These are phyloP conservation scores for Pyrenophora teres DNA, from an alignment of 2,329 filamentous ascomycete species.

Conservation along the genomic window DNA sequence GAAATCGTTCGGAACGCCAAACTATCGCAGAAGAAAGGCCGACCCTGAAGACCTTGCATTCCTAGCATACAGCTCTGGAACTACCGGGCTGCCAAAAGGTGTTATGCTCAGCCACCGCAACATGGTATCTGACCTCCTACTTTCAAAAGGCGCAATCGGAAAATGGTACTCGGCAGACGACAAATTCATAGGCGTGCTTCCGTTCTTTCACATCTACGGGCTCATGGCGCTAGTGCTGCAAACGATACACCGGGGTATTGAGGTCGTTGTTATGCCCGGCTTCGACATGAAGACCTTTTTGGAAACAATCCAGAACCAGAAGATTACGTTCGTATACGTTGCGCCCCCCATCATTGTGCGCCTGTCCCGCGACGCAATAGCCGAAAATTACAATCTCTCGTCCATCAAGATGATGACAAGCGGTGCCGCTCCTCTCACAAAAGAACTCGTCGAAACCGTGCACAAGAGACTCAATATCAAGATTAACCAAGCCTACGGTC, in stretches of 20 bases:
- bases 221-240: slow-evolving; percentile 74
- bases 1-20: slow-evolving; percentile 63
- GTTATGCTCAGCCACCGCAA: slow-evolving; percentile 53
- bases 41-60: slow-evolving; percentile 77
- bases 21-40: slow-evolving; percentile 62
- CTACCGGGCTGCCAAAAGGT: slow-evolving; percentile 52
- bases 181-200: slow-evolving; percentile 75
- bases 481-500: slow-evolving; percentile 32
- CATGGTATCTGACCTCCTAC: slow-evolving; percentile 70
- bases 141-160: slow-evolving; percentile 82
- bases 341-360: slow-evolving; percentile 82
- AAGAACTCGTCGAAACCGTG: slow-evolving; percentile 75
- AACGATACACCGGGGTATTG: slow-evolving; percentile 67
- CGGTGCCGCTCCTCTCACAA: slow-evolving; percentile 80
- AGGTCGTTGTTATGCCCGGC: slow-evolving; percentile 71
- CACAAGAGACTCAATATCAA: slow-evolving; percentile 67
- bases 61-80: slow-evolving; percentile 62
- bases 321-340: slow-evolving; percentile 76
- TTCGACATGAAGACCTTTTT: slow-evolving; percentile 84
- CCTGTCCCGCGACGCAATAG: slow-evolving; percentile 75
- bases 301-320: slow-evolving; percentile 71
- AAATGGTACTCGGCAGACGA: slow-evolving; percentile 73
- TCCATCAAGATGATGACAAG: slow-evolving; percentile 81
- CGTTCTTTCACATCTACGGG: slow-evolving; percentile 91
- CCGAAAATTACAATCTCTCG: slow-evolving; percentile 78